Evolutionary conservation across 2,329 filamentous ascomycete species (phyloP).

Genomic region (Camillea tinctor): DNA sequence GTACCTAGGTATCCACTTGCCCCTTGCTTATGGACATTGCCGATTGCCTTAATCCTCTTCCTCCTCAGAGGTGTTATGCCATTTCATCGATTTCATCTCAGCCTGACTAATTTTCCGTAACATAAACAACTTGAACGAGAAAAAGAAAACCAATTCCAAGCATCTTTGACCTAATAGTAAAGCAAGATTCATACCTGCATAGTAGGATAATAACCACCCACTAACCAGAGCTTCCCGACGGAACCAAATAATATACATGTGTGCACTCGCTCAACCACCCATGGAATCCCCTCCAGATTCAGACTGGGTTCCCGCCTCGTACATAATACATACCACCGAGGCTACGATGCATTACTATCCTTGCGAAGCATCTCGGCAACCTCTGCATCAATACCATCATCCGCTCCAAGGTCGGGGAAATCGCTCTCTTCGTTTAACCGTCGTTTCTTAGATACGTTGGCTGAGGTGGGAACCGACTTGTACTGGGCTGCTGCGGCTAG

Average conservation of each 20-base stretch:
- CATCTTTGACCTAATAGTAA: not conserved
- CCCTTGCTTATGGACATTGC: not conserved
- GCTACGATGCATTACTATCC: conserved; percentile 32
- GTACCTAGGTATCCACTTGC: not conserved
- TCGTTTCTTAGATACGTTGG: conserved; percentile 57
- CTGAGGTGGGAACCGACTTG: conserved; percentile 48
- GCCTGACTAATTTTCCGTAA: not conserved
- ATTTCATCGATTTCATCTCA: not conserved
- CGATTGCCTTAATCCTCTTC: not conserved
- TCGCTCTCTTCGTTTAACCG: conserved; percentile 52
- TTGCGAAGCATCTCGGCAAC: conserved; percentile 54
- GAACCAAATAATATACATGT: not conserved
- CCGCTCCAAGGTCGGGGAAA: conserved; percentile 53
- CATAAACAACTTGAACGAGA: not conserved
- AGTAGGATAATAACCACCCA: not conserved
- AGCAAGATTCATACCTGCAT: not conserved
- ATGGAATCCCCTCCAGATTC: not conserved
- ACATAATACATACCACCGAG: not conserved
- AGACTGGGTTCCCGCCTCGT: not conserved
- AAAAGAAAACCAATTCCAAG: not conserved
- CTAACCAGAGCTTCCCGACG: not conserved
- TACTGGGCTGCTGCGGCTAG: conserved; percentile 40
- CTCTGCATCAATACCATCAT: conserved; percentile 57
- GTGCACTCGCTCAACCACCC: not conserved
- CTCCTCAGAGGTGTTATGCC: not conserved